Base-by-base conservation (phyloP, 2,329 filamentous ascomycete species). In the Aureobasidium sp. region DNA sequence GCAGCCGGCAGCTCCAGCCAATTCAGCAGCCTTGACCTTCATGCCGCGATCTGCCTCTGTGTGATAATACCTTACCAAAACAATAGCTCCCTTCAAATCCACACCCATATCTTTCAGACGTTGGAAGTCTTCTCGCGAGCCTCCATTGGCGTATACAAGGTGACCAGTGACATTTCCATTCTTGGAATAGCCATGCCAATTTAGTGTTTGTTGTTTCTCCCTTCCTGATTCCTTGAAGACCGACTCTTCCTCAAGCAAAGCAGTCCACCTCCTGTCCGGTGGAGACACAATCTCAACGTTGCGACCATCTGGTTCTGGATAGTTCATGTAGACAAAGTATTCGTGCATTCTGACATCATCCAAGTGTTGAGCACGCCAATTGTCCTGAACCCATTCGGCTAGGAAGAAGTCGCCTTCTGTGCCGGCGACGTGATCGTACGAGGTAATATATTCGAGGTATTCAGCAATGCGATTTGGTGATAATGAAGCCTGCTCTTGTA, bases 141-240 rank as follows among this genome's bases (percentile, higher is more conserved):
- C 95, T 70, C 92, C 96, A 75, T 97, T 97, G 59, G 88, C 93
- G 73, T 96, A 99, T 1, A 99, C 84, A 48, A 97, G 74, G 24
- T 89, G 92, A 0, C 94, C 94, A 29, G 84, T 89, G 41, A 93
- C 92, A 69, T 94, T 89, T 47, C 92, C 94, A 0, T 88, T 83
- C 71, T 89, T 92, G 20, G 92, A 96, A 72, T 94, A 86, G 1
- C 90, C 94, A 72, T 97, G 93, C 71, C 96, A 99, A 8, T 85
- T 86, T 52, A 83, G 81, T 0, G 90, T 92, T 75, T 93, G 87
- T 67, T 85, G 82, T 61, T 66, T 67, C 32, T 84, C 82, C 1
- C 81, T 78, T 3, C 81, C 66, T 46, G 68, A 72, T 65, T 86
- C 81, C n/a, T 79, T 79, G 66, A 87, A 87, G 0, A 82, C 81